Conservation (phyloP, 2,329 filamentous ascomycete genomes). For the Penicillium sp. region DNA sequence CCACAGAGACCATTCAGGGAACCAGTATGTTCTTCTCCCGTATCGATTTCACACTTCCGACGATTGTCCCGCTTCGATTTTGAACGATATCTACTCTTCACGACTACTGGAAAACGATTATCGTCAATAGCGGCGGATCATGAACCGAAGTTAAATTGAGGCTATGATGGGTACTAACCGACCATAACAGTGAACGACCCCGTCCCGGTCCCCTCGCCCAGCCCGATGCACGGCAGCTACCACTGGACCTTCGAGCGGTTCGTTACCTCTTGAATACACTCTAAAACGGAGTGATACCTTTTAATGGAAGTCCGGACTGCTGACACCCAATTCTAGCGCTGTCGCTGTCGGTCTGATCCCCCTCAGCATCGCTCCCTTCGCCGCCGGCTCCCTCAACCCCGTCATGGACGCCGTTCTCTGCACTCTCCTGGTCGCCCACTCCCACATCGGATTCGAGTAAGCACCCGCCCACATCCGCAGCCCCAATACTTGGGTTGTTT, state of each 20-base stretch:
- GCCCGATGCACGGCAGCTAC: conserved; percentile 86
- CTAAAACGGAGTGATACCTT: background rate
- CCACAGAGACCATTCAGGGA: conserved; percentile 70
- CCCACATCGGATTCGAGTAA: conserved; percentile 90
- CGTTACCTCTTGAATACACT: conserved; percentile 7
- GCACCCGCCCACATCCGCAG: conserved; percentile 24
- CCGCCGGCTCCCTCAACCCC: conserved; percentile 86
- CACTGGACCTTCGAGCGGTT: conserved; percentile 95
- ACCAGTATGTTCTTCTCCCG: conserved; percentile 57
- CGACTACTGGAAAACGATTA: background rate
- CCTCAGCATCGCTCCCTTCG: conserved; percentile 86
- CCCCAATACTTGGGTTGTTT: background rate
- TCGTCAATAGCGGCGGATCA: background rate
- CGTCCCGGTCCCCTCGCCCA: conserved; percentile 68
- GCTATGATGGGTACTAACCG: conserved; percentile 15
- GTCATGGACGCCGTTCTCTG: conserved; percentile 83
- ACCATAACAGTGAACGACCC: conserved; percentile 74
- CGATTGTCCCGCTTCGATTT: conserved; percentile 1
- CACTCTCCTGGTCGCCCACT: conserved; percentile 81
- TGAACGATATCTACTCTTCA: background rate
- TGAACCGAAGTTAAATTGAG: background rate
- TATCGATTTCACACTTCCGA: background rate
- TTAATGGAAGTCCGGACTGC: background rate
- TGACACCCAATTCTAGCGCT: conserved; percentile 52
- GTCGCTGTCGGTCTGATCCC: conserved; percentile 81